Evolutionary conservation across 2,329 filamentous ascomycete genomes (phyloP).

Genomic region (Penicillium nordicum): DNA sequence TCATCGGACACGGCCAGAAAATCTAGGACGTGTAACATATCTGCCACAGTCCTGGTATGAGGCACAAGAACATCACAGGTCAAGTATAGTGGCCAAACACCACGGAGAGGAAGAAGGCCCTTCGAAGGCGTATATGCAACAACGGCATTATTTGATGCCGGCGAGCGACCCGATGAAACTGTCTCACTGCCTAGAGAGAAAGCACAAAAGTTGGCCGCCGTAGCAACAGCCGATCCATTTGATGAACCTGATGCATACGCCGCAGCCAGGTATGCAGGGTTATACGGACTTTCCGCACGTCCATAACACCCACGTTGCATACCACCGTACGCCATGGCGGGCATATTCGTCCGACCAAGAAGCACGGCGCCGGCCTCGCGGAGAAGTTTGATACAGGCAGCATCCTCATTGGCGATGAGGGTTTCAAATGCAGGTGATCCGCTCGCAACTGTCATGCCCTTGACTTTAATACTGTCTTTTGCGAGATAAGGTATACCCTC

Average conservation of each 20-base stretch:
- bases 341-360: slow-evolving; percentile 59
- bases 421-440: slow-evolving; percentile 55
- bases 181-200: slow-evolving; percentile 57
- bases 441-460: slow-evolving; percentile 52
- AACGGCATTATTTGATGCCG: slow-evolving; percentile 56
- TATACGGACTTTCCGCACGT: slow-evolving; percentile 57
- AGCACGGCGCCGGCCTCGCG: slow-evolving; percentile 51
- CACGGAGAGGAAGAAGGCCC: slow-evolving; percentile 51
- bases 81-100: slow-evolving; percentile 55
- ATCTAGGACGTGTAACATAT: slow-evolving; percentile 51
- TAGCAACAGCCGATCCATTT: slow-evolving; percentile 54
- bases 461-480: slow-evolving; percentile 57
- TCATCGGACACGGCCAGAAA: slow-evolving; percentile 47
- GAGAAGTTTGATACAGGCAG: slow-evolving; percentile 49
- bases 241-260: slow-evolving; percentile 58
- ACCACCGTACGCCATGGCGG: slow-evolving; percentile 57
- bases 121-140: slow-evolving; percentile 56
- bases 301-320: slow-evolving; percentile 58
- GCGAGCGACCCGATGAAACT: slow-evolving; percentile 55
- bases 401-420: slow-evolving; percentile 52
- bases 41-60: slow-evolving; percentile 50
- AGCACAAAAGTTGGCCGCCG: slow-evolving; percentile 49
- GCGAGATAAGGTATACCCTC: slow-evolving; percentile 58
- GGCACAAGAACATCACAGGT: slow-evolving; percentile 57
- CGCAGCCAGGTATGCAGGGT: slow-evolving; percentile 51